These are phyloP conservation scores for Phytophthora palmivora DNA, from an alignment of 352 stramenopile genomes.

Conservation along the genomic window DNA sequence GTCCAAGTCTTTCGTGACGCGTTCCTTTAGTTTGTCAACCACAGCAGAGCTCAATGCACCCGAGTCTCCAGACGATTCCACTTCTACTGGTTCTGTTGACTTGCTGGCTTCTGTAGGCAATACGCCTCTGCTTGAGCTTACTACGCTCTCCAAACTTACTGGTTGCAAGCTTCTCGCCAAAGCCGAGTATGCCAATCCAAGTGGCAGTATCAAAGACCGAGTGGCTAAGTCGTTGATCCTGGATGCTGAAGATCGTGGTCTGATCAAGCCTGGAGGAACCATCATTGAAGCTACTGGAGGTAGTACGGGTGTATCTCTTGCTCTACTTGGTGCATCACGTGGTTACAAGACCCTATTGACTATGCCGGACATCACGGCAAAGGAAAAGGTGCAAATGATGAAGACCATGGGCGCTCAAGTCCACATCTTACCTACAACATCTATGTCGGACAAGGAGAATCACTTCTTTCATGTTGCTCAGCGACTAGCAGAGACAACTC, in stretches of 20 bases:
- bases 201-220: slow-evolving; percentile 94
- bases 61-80: background rate
- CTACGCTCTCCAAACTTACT: slow-evolving; percentile 68
- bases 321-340: slow-evolving; percentile 84
- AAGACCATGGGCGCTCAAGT: slow-evolving; percentile 74
- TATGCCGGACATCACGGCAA: slow-evolving; percentile 71
- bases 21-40: slow-evolving; percentile 16
- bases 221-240: slow-evolving; percentile 92
- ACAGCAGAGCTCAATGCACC: background rate
- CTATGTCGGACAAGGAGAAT: slow-evolving; percentile 67
- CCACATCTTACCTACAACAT: slow-evolving; percentile 64
- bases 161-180: slow-evolving; percentile 80
- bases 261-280: slow-evolving; percentile 73
- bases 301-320: slow-evolving; percentile 93
- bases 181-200: slow-evolving; percentile 91
- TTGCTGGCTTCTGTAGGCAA: slow-evolving; percentile 79
- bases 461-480: slow-evolving; percentile 85
- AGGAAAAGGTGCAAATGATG: slow-evolving; percentile 86
- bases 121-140: slow-evolving; percentile 76
- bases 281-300: slow-evolving; percentile 88
- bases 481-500: slow-evolving; percentile 43
- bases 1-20: slow-evolving; percentile 1
- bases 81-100: slow-evolving; percentile 45
- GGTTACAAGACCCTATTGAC: slow-evolving; percentile 86
- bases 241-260: slow-evolving; percentile 85